phyloP scores from a whole-genome alignment of 192 early-diverging fungal genomes.

The Coemansia sp. region DNA sequence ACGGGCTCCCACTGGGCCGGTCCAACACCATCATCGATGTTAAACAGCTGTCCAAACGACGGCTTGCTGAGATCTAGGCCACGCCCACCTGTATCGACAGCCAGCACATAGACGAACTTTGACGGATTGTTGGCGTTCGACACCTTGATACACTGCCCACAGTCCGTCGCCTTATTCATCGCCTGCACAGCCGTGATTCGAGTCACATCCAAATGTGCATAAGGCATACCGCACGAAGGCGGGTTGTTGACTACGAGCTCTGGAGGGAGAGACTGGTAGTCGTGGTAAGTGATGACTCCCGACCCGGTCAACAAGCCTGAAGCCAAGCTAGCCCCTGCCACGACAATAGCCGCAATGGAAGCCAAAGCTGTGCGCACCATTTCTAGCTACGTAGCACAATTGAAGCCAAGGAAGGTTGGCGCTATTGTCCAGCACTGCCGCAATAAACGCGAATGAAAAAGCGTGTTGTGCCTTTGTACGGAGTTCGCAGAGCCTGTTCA shows the following conservation, averaged over 20 bases:
- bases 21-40: constrained; percentile 48
- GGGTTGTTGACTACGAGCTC: constrained; percentile 47
- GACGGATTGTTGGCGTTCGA: constrained; percentile 37
- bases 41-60: constrained; percentile 52
- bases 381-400: not conserved
- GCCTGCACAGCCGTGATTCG: constrained; percentile 57
- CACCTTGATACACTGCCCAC: constrained; percentile 57
- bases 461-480: not conserved
- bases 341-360: constrained; percentile 1
- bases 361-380: constrained; percentile 4
- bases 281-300: constrained; percentile 46
- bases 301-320: constrained; percentile 34
- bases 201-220: constrained; percentile 49
- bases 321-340: not conserved
- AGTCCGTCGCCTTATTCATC: constrained; percentile 46
- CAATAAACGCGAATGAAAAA: not conserved
- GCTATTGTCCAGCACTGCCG: not conserved
- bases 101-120: constrained; percentile 55
- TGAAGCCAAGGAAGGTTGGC: not conserved
- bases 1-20: constrained; percentile 51
- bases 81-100: constrained; percentile 55
- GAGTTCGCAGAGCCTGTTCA: not conserved
- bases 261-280: constrained; percentile 49
- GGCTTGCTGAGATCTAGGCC: constrained; percentile 56
- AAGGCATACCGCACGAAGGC: constrained; percentile 59